Base-by-base conservation (phyloP, 2,329 filamentous ascomycete genomes). In the Chrysoporthe deuterocubensis region DNA sequence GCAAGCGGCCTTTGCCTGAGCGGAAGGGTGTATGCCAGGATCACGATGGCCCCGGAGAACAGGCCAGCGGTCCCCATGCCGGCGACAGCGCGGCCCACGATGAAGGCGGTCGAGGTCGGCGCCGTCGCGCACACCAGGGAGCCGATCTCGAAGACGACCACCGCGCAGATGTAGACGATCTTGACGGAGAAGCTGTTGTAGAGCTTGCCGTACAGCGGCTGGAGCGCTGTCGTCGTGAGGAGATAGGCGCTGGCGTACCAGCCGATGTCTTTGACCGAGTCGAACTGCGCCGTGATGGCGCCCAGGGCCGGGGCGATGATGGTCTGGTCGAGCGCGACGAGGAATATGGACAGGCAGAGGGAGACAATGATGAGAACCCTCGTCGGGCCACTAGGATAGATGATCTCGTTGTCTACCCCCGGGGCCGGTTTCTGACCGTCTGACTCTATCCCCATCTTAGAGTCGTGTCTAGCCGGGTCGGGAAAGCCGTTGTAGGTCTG, bases 241-340 rank as follows among this genome's bases (percentile, higher is more conserved):
- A 85, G 76, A 70, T 85, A 85, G 2, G 82, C 71, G 13, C 82
- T 79, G 70, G 82, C 83, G 74, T 85, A 85, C 82, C 82, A 89
- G 69, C 85, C 82, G 70, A 85, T 83, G 66, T 85, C 83, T 71
- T 80, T 79, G 46, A 82, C 78, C 61, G 79, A 82, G 56, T 72
- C 67, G 63, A 81, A 85, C 60, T 83, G 75, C 0, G 76, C 75
- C 0, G 83, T 85, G 71, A 86, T 87, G 72, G 83, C 82, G 26
- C 83, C 83, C 21, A 86, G 78, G 1, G 84, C 84, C 16, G 84
- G 84, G 6, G 83, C 82, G 69, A 85, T 83, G 69, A 84, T 85
- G 59, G 83, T 85, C 75, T 84, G 82, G 70, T 85, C 83, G 13
- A 85, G 78, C 3, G 83, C 83, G 57, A 85, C 82, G 50, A 85